Base-by-base conservation (phyloP, 1,284 basidiomycete species). In the Quambalaria eucalypti region DNA sequence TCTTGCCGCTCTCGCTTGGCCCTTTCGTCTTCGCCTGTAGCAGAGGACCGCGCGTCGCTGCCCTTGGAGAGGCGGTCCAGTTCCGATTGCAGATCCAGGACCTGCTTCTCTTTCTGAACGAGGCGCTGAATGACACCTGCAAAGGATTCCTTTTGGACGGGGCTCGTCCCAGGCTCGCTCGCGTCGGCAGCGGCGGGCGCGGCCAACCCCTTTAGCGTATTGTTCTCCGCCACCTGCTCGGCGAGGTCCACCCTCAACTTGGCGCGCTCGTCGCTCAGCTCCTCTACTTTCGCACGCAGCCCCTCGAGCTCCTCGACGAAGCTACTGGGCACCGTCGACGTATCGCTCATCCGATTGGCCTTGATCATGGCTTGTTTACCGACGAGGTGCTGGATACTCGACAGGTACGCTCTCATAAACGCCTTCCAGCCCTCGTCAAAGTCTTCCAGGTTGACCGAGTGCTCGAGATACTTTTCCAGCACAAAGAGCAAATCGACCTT, bases 81-180 rank as follows among this genome's bases (percentile, higher is more conserved):
- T 64, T 90, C 87, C 2, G 81, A 80, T 70, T 85, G 84, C 4
- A 92, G 79, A 55, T 85, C 83, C 6, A 83, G 73, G 1, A 88
- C 87, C 72, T 90, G 83, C 70, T 87, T 89, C 77, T 92, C 89
- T 73, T 90, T 90, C 68, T 85, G 82, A 2, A 87, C 82, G 6
- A 92, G 78, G 7, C 87, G 83, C 68, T 89, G 87, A 10, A 90
- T 83, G n/a, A 91, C 73, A 1, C 86, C 87, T 61, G 85, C 82
- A 57, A 88, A 81, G 63, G 81, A 84, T 81, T 69, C 67, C 39
- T 59, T 62, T 30, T 67, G 61, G 55, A 8, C 1, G 51, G 38
- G 1, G 50, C 55, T 25, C 25, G 44, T 36, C 25, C 19, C 14
- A 57, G 56, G 8, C 49, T 48, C n/a, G 60, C 59, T 2, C 28